phyloP scores from a whole-genome alignment of 352 stramenopile species.

The Phytophthora sansomeana region DNA sequence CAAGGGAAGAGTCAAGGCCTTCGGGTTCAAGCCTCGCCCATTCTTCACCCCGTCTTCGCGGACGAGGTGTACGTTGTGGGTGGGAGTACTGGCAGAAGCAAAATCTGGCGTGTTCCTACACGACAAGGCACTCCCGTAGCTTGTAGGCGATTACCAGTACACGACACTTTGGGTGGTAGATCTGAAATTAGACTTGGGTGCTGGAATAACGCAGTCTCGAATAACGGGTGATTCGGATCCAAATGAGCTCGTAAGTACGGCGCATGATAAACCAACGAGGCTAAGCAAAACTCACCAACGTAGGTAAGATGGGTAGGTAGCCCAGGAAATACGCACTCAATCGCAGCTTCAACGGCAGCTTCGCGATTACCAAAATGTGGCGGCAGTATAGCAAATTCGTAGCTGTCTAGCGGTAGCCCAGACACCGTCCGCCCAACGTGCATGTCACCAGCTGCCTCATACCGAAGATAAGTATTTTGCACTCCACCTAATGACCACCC shows the following conservation, averaged over 20 bases:
- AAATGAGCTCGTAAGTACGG: conserved; percentile 5
- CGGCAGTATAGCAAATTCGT: conserved; percentile 24
- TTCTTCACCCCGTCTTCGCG: no score
- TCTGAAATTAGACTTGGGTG: neutral
- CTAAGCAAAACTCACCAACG: conserved; percentile 20
- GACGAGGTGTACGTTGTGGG: no score
- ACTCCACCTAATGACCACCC: conserved; percentile 27
- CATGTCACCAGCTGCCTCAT: conserved; percentile 27
- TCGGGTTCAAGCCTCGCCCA: no score
- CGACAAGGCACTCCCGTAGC: no score
- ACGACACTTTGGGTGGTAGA: neutral
- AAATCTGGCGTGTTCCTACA: no score
- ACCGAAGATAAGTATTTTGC: conserved; percentile 30
- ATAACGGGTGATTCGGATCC: neutral
- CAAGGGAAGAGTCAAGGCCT: no score
- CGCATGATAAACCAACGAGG: conserved; percentile 13
- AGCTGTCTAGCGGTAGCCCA: conserved; percentile 10
- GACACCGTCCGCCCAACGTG: conserved; percentile 34
- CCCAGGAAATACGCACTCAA: conserved; percentile 16
- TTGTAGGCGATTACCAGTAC: conserved; percentile 8
- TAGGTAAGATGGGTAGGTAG: conserved; percentile 6
- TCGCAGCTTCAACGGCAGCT: neutral
- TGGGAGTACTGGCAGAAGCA: no score
- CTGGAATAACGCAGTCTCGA: conserved; percentile 17
- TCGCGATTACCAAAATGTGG: conserved; percentile 27